Evolutionary conservation across 768 basidiomycete genomes (phyloP).

Genomic region (Goffeauzyma gilvescens): DNA sequence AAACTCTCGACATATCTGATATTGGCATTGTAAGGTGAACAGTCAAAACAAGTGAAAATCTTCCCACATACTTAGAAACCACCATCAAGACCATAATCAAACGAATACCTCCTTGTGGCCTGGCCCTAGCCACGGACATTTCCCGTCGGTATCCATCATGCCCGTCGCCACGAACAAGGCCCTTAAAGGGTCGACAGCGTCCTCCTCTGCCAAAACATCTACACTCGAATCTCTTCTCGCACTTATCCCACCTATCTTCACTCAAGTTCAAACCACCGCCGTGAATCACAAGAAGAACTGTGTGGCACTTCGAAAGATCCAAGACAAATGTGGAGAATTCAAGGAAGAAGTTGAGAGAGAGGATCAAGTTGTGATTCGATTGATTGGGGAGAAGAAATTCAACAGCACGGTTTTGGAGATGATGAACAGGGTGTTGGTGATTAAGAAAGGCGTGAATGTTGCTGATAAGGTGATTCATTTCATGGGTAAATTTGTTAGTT

Average conservation of each 20-base stretch:
- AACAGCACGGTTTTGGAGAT: slow-evolving; percentile 45
- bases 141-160: no score
- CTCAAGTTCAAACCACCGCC: slow-evolving; percentile 52
- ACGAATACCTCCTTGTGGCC: no score
- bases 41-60: no score
- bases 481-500: slow-evolving; percentile 54
- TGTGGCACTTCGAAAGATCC: slow-evolving; percentile 62
- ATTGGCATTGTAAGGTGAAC: no score
- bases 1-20: no score
- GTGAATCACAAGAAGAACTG: slow-evolving; percentile 82
- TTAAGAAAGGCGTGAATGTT: slow-evolving; percentile 61
- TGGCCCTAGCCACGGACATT: no score
- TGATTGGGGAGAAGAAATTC: slow-evolving; percentile 61
- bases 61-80: no score
- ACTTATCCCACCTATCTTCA: slow-evolving; percentile 48
- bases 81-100: no score
- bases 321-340: slow-evolving; percentile 43
- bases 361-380: slow-evolving; percentile 29
- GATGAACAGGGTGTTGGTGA: slow-evolving; percentile 43
- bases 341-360: slow-evolving; percentile 33
- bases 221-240: slow-evolving; percentile 21
- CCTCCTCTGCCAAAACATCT: no score
- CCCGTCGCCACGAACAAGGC: slow-evolving; percentile 10
- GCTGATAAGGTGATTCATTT: slow-evolving; percentile 71
- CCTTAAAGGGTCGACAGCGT: slow-evolving; percentile 11